Evolutionary conservation across 1,284 basidiomycete genomes (phyloP), one percentile per base, ranked within the genome.

Genomic region (Rhodotorula sp.): DNA sequence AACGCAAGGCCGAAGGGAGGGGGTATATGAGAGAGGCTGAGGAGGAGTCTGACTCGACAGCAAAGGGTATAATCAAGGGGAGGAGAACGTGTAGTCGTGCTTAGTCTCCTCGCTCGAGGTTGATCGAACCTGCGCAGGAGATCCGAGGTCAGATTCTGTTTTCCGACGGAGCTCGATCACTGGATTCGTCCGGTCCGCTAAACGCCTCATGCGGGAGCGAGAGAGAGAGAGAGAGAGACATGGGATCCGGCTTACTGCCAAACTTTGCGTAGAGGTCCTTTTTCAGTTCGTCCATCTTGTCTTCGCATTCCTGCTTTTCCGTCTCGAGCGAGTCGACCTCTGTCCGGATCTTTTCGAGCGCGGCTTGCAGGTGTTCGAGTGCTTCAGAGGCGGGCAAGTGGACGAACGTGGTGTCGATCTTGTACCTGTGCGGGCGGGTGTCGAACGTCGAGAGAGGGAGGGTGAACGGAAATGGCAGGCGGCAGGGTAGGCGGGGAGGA

Each of bases 251-350:
- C 75, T 62, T 47, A 77, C 75, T 73, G 21, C 78, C 78, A 56
- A 79, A 79, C 66, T 79, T 79, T 18, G 71, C 76, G 31, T 79
- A 81, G 77, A 98, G 81, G 6, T 85, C 81, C 43, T 93, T 88
- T 81, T 99, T 98, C 64, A 98, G 86, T 71, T 88, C 86, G 78
- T 92, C 90, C 95, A 98, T 98, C 75, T 89, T 86, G 54, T 83
- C 85, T 78, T 93, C 90, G 79, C 90, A 93, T 50, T 89, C 86
- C 54, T 89, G 87, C 31, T 88, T 86, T 62, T 85, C 85, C 1
- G 78, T 79, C 31, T 87, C 82, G 26, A 93, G 80, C 7, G 80
- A 80, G 2, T 84, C 82, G 34, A 94, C 86, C 73, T 89, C 86
- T 2, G 79, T 76, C 43, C 90, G 86, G 47, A 93, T 83, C 15